Base-by-base conservation (phyloP, 2,329 filamentous ascomycete genomes). In the Amesomyces nigricolor region DNA sequence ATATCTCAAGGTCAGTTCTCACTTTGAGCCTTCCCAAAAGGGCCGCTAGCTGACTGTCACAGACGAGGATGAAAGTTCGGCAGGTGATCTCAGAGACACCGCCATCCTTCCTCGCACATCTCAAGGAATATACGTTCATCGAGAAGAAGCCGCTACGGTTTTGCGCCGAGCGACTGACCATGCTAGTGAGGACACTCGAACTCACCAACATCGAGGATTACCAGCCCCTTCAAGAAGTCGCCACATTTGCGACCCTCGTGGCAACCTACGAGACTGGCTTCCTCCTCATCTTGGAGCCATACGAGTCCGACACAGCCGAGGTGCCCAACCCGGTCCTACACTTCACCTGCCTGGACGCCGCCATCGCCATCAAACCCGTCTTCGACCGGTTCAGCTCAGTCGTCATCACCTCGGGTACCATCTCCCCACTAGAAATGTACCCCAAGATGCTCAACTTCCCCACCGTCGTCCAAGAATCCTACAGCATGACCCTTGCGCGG, bases 131-230 rank as follows among this genome's bases (percentile, higher is more conserved):
- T 54, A 99, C 95, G 0, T 99, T 95, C 67, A 99, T 99, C 65
- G 94, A 99, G 69, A 90, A 90, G 70, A 99, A 99, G 65, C 94
- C 94, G 0, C 72, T 99, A 10, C 80, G 89, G 48, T 99, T 99
- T 71, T 99, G 95, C 67, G 91, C 94, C 0, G 95, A 99, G 72
- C 85, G 94, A 39, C 75, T 99, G 11, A 96, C 94, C 0, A 99
- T 92, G 0, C 83, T 99, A 6, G 92, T 99, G 16, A 82, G 95
- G 56, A 99, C 94, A 0, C 80, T 99, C 14, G 94, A 99, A 70
- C 83, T 99, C 56, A 95, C 92, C 32, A 97, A 95, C 64, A 96
- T 99, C 58, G 94, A 99, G 73, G 95, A 99, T 69, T 99, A 95
- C 68, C 91, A 96, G 64, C 89, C 94, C 5, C 78, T 99, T 1